A percentile compares a stretch with the other conserved stretches of the same genome.
Evolutionary conservation across 306 rosid species (phyloP).

Genomic region (Comarum palustre): DNA sequence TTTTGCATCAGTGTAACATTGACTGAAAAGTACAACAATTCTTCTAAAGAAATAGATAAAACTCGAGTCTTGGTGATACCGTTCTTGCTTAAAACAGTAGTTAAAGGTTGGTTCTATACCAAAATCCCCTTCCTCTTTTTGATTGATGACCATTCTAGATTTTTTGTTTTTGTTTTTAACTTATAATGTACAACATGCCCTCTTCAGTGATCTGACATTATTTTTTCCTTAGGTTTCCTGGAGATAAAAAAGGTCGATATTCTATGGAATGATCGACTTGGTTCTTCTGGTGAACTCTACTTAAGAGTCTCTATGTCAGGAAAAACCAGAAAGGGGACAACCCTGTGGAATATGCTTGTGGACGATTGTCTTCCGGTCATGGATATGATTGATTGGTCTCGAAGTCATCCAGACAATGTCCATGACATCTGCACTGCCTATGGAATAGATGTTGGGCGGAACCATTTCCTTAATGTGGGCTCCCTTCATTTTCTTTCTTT

Average conservation of each 20-base stretch:
- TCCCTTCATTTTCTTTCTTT: constrained; percentile 9
- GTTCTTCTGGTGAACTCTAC: constrained; percentile 71
- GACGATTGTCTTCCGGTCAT: constrained; percentile 58
- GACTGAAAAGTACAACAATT: constrained; percentile 41
- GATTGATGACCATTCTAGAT: neutral
- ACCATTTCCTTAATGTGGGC: constrained; percentile 62
- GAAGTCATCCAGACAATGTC: constrained; percentile 85
- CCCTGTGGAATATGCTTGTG: constrained; percentile 62
- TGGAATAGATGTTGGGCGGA: constrained; percentile 84
- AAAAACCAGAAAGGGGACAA: constrained; percentile 31
- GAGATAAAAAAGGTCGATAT: constrained; percentile 78
- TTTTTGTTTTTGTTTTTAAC: neutral
- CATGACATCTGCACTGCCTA: constrained; percentile 55
- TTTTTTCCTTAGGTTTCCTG: constrained; percentile 54
- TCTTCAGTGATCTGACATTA: neutral
- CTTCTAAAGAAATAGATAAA: constrained; percentile 43
- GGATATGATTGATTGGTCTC: constrained; percentile 85
- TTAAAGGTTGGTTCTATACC: constrained; percentile 57
- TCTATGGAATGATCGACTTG: constrained; percentile 59
- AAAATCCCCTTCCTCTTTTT: neutral
- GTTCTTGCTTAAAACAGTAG: constrained; percentile 54
- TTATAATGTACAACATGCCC: neutral
- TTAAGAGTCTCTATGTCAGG: constrained; percentile 65
- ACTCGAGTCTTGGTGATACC: constrained; percentile 63
- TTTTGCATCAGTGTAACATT: constrained; percentile 57